phyloP scores from a whole-genome alignment of 2,329 filamentous ascomycete genomes.

The Alternaria dauci region DNA sequence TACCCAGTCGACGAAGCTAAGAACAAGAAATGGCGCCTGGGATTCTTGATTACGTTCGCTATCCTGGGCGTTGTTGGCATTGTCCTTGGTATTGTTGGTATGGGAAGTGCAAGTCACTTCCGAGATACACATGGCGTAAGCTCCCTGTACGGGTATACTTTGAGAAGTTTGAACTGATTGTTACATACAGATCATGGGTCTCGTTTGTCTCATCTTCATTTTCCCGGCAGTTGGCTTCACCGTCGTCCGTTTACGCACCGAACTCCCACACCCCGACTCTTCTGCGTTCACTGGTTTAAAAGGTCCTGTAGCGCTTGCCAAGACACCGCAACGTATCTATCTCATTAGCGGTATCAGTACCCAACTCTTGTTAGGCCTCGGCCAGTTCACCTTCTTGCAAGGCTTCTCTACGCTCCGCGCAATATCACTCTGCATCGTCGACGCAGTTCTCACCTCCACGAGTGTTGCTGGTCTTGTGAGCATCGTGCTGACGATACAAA shows the following conservation, averaged over 20 bases:
- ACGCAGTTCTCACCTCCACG: constrained; percentile 34
- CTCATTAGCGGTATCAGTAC: constrained; percentile 30
- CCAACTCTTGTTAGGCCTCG: constrained; percentile 29
- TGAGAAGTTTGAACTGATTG: neutral
- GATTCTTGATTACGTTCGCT: constrained; percentile 29
- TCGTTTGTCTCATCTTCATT: constrained; percentile 31
- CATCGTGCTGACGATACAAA: constrained; percentile 31
- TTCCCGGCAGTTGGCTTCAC: constrained; percentile 27
- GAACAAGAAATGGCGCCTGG: constrained; percentile 38
- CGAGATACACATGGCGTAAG: constrained; percentile 35
- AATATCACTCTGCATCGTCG: constrained; percentile 39
- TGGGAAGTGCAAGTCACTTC: constrained; percentile 38
- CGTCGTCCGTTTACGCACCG: constrained; percentile 34
- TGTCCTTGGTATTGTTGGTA: constrained; percentile 35
- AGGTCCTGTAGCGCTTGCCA: constrained; percentile 29
- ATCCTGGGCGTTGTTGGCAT: constrained; percentile 29
- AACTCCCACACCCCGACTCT: constrained; percentile 27
- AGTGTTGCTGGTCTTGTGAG: constrained; percentile 24
- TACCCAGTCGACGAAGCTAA: constrained; percentile 34
- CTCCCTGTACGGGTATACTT: neutral
- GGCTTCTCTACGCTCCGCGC: constrained; percentile 34
- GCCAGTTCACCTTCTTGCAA: constrained; percentile 31
- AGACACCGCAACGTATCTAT: constrained; percentile 35
- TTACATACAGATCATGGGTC: constrained; percentile 33
- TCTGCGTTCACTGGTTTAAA: constrained; percentile 33